These are phyloP conservation scores for Daldinia vernicosa DNA, from an alignment of 495 filamentous ascomycete species.

Conservation along the genomic window DNA sequence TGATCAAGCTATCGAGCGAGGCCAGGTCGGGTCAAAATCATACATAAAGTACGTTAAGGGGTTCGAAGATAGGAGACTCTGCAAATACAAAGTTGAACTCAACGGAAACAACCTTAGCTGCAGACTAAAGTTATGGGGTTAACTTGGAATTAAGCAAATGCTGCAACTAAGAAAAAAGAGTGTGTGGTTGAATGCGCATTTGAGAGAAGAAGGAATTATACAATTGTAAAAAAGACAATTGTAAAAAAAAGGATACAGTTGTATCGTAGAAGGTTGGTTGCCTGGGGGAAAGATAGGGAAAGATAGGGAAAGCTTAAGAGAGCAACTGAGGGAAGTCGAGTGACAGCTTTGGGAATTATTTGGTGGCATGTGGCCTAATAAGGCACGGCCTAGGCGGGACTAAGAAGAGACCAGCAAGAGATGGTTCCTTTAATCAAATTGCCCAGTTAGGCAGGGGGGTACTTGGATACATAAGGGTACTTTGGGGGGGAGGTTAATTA, in stretches of 20 bases:
- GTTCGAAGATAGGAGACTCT: background rate
- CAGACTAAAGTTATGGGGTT: background rate
- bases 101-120: background rate
- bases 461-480: background rate
- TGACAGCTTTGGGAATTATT: constrained; percentile 22
- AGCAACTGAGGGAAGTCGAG: background rate
- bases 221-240: background rate
- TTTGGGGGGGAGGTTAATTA: constrained; percentile 6
- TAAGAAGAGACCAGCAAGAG: constrained; percentile 5
- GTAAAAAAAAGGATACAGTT: constrained; percentile 5
- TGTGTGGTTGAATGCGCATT: background rate
- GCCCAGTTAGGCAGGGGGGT: constrained; percentile 32
- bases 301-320: background rate
- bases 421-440: constrained; percentile 41
- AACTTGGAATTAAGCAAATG: background rate
- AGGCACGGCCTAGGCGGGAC: constrained; percentile 9
- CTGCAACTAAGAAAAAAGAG: background rate
- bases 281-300: background rate
- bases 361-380: constrained; percentile 42
- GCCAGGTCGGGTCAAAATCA: background rate
- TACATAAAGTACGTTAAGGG: background rate
- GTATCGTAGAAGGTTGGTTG: no score
- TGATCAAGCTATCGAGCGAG: background rate
- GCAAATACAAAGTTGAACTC: background rate
- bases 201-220: background rate